These are phyloP conservation scores for Musa beccarii DNA, from an alignment of 176 grass and related monocot species.

Conservation along the genomic window DNA sequence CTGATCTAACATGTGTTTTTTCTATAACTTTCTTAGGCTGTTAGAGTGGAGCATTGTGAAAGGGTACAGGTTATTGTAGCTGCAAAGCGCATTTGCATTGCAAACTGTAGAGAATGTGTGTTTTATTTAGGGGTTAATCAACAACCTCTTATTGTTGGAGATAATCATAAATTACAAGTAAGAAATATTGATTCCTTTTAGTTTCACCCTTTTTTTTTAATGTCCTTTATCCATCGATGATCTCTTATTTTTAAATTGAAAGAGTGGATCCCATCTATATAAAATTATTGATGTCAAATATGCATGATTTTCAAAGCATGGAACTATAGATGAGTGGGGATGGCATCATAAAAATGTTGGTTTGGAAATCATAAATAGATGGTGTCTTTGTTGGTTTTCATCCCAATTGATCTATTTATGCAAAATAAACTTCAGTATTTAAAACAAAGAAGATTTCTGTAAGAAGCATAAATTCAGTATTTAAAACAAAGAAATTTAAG, in stretches of 20 bases:
- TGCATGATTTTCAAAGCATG: no score
- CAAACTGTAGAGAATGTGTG: slow-evolving; percentile 27
- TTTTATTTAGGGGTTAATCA: slow-evolving; percentile 27
- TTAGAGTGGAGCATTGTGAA: slow-evolving; percentile 32
- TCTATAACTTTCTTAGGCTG: slow-evolving; percentile 10
- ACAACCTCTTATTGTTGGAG: slow-evolving; percentile 25
- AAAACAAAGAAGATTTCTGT: no score
- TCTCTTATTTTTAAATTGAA: background rate
- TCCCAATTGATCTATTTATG: no score
- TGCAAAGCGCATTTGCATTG: slow-evolving; percentile 24
- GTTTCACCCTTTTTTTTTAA: background rate
- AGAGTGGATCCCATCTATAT: background rate
- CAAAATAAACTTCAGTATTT: no score
- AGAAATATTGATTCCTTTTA: background rate
- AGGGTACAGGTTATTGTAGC: slow-evolving; percentile 27
- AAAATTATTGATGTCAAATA: background rate
- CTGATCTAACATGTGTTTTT: background rate
- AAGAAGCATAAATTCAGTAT: no score
- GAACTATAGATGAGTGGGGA: no score
- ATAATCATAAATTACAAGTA: slow-evolving; percentile 30
- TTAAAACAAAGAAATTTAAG: no score
- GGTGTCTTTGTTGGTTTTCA: no score
- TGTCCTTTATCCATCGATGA: background rate
- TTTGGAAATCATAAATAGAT: no score
- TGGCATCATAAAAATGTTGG: no score